Base-by-base conservation (phyloP, 208 protist genomes). In the Tritrichomonas foetus region DNA sequence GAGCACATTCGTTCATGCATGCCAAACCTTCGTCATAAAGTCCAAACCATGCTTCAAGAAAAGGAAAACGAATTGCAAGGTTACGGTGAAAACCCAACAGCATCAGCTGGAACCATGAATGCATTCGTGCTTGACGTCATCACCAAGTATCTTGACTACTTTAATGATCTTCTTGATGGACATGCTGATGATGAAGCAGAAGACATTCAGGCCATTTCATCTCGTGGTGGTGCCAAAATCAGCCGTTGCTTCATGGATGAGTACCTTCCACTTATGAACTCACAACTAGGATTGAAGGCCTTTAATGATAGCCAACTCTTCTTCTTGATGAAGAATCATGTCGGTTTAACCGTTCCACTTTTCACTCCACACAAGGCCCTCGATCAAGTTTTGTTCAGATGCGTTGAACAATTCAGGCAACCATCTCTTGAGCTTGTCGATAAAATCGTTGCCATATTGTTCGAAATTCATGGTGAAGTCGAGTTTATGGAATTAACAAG, bases 1-100 rank as follows among this genome's bases (percentile, higher is more conserved):
- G 96, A 97, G 93, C 98, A 99, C 96, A 99, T 99, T 95, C 96
- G 97, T 82, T 93, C 96, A 11, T 96, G 96, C 39, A 97, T 99
- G 78, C 98, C 98, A 30, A 96, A 98, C 14, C 96, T 99, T 39
- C 97, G 89, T 9, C 93, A 74, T 22, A 93, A 94, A 44, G 66
- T 96, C 20, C 36, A 94, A 22, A 94, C 36, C 3, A 93, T 69
- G 47, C 94, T 96, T n/a, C 9, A 66, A 1, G 50, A 95, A 22
- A 61, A 57, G 72, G 74, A 93, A 14, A 30, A 66, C 25, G 94
- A 95, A 72, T 55, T 95, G 1, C 16, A 5, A 2, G 49, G 53
- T 11, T 93, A 93, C n/a, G 82, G 82, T 66, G 49, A 53, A n/a
- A 30, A 57, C 27, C 82, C 55, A 44, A 69, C 82, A 41, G 9